Evolutionary conservation across 805 yeast genomes (phyloP), one percentile per base, ranked within the genome.

Genomic region (Wickerhamiella azyma): DNA sequence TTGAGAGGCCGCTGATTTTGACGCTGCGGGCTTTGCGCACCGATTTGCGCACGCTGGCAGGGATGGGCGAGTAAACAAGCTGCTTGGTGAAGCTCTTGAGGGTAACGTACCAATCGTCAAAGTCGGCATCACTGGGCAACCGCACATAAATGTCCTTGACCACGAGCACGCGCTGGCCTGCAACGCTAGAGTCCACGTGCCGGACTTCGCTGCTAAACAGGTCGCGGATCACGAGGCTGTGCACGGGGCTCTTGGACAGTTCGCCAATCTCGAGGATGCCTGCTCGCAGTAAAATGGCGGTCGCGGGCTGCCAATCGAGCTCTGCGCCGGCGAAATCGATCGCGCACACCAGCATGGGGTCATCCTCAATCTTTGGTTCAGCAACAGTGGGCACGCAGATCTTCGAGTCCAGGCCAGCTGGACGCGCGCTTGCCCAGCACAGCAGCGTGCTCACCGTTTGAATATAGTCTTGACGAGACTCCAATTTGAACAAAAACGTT

Each of bases 21-120:
- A 55, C 39, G 11, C 24, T 32, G 4, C 42, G 43, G 17, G 36
- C 16, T 36, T 46, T 41, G 6, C 59, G 49, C 2, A 55, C 39
- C 21, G 55, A 47, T 26, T 47, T 39, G 8, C 56, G 55, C 17
- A 29, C 35, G 30, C 26, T 32, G 9, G 44, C 38, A 3, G 44
- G 44, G 13, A 24, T 21, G 5, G 32, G 39, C 1, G 60, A 41
- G 17, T 55, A 58, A 1, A 62, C 55, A 2, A 52, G 48, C 40
- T 55, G 55, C 48, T 42, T 47, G 14, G 63, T 45, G 30, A 60
- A 53, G 3, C 53, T 45, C 36, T 52, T 52, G 29, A 61, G 45
- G 3, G 59, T 52, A 5, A 60, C 53, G 36, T 57, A 53, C 65
- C 65, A 62, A 47, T 58, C 61, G 28, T 55, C 63, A 28, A 52